These are phyloP conservation scores for Neurospora cerealis DNA, from an alignment of 495 filamentous ascomycete species.

Conservation along the genomic window DNA sequence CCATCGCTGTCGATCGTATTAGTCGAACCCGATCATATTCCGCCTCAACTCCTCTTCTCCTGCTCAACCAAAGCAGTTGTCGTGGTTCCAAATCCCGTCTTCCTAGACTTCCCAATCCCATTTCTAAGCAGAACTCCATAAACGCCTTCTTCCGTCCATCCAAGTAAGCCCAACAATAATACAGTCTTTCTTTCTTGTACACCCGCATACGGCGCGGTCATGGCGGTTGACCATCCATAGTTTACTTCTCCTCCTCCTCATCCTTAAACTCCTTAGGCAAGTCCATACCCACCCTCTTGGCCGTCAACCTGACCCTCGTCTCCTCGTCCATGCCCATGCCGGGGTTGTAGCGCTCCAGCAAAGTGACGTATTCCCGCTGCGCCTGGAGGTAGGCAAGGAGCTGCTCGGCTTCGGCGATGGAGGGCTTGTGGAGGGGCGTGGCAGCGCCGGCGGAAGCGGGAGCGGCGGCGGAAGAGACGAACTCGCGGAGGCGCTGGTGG, in stretches of 20 bases:
- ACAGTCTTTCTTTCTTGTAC: not conserved
- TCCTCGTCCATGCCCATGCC: conserved; percentile 77
- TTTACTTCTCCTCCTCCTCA: conserved; percentile 2
- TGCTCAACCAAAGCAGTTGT: not conserved
- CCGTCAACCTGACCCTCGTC: conserved; percentile 72
- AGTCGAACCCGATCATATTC: not conserved
- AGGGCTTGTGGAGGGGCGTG: not conserved
- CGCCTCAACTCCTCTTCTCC: not conserved
- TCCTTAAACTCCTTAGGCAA: conserved; percentile 50
- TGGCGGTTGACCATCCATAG: not conserved
- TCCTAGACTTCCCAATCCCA: not conserved
- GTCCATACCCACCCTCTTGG: conserved; percentile 80
- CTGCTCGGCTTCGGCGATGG: conserved; percentile 59
- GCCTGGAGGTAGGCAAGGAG: conserved; percentile 68
- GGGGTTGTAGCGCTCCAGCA: conserved; percentile 89
- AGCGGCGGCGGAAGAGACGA: conserved; percentile 27
- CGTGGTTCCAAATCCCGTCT: not conserved
- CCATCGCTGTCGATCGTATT: not conserved
- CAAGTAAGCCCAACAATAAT: not conserved
- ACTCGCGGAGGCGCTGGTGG: conserved; percentile 49
- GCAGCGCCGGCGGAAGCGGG: conserved; percentile 2
- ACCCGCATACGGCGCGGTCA: not conserved
- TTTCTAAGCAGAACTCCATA: not conserved
- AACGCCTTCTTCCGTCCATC: not conserved
- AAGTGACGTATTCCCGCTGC: conserved; percentile 66